These are phyloP conservation scores for Arthrobotrys pseudoclavata DNA, from an alignment of 2,329 filamentous ascomycete species.

Conservation along the genomic window DNA sequence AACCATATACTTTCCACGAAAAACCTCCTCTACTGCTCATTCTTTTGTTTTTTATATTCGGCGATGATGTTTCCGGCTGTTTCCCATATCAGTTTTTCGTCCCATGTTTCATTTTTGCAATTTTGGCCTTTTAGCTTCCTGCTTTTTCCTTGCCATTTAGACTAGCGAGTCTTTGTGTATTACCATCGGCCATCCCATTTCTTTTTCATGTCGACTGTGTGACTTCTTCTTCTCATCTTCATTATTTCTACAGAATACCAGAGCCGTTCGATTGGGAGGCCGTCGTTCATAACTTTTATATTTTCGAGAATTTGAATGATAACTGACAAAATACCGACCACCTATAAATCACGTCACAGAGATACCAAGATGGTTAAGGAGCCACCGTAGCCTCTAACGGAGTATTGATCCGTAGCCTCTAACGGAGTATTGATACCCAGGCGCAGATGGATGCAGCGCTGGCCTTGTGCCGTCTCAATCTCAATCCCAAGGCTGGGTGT, in stretches of 20 bases:
- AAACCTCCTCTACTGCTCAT: not conserved
- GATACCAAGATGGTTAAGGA: too few relatives aligned
- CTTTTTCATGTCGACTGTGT: not conserved
- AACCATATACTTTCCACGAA: not conserved
- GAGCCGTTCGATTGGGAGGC: not conserved
- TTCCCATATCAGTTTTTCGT: not conserved
- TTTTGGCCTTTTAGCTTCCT: constrained; percentile 14
- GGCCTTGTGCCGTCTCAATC: too few relatives aligned
- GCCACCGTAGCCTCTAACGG: too few relatives aligned
- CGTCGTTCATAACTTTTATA: not conserved
- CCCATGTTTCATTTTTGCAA: constrained; percentile 13
- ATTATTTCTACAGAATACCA: not conserved
- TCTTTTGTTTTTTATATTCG: not conserved
- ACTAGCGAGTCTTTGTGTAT: constrained; percentile 38
- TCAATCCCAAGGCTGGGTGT: too few relatives aligned
- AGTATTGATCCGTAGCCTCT: too few relatives aligned
- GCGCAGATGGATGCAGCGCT: too few relatives aligned
- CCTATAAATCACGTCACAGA: too few relatives aligned
- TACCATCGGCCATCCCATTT: not conserved
- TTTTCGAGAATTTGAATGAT: too few relatives aligned
- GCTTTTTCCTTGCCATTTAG: constrained; percentile 19
- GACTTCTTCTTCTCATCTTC: not conserved
- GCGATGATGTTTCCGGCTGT: constrained; percentile 1
- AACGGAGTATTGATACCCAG: too few relatives aligned
- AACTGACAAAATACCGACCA: too few relatives aligned